These are phyloP conservation scores for Quercus bicolor DNA, from an alignment of 306 rosid species.

Conservation along the genomic window DNA sequence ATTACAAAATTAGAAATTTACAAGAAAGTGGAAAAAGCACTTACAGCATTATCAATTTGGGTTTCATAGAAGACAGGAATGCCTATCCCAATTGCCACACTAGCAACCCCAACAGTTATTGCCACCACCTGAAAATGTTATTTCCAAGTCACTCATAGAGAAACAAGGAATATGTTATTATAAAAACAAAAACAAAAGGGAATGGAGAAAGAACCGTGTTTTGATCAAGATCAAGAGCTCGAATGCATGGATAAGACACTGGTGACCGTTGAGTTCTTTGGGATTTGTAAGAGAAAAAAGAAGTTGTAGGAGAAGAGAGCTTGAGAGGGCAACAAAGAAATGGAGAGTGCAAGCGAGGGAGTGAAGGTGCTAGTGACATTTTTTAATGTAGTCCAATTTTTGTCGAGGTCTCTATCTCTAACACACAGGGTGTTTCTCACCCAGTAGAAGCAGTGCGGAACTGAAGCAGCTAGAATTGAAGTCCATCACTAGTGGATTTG, in stretches of 20 bases:
- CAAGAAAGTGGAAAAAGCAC: constrained; percentile 9
- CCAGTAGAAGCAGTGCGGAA: not conserved
- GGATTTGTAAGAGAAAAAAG: constrained; percentile 14
- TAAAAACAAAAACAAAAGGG: not conserved
- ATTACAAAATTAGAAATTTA: not conserved
- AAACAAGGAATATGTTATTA: too few relatives aligned
- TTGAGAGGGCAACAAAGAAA: constrained; percentile 66
- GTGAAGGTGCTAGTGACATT: constrained; percentile 59
- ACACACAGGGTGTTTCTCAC: not conserved
- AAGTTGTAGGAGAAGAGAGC: constrained; percentile 26
- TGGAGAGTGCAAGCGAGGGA: constrained; percentile 55
- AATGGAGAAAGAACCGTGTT: constrained; percentile 57
- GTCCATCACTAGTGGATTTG: constrained; percentile 12
- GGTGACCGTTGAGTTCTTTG: constrained; percentile 49
- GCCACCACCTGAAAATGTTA: constrained; percentile 61
- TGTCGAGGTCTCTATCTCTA: not conserved
- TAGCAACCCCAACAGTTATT: constrained; percentile 72
- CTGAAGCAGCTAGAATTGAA: not conserved
- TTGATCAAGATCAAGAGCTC: constrained; percentile 86
- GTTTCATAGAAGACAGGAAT: constrained; percentile 84
- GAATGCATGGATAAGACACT: constrained; percentile 61
- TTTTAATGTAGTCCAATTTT: constrained; percentile 17
- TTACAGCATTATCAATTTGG: constrained; percentile 87
- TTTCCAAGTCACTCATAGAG: not conserved
- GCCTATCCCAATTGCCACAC: constrained; percentile 82